Percentiles rank a stretch among this genome's conserved stretches.
These are phyloP conservation scores for Didymella segeticola DNA, from an alignment of 2,329 filamentous ascomycete genomes.

Conservation along the genomic window DNA sequence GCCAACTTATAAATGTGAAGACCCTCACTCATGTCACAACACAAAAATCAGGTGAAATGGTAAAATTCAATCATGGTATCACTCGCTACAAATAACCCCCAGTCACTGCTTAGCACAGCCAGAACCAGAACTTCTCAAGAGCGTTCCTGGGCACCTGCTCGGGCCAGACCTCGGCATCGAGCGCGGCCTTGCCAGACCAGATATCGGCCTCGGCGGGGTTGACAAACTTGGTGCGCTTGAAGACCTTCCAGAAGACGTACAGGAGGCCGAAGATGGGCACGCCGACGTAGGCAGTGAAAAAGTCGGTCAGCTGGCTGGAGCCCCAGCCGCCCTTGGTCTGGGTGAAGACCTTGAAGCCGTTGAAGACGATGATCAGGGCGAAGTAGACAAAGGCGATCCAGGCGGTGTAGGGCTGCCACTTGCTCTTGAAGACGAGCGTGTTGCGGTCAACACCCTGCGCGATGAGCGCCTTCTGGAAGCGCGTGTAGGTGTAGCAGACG, in stretches of 20 bases:
- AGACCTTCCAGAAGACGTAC: conserved; percentile 69
- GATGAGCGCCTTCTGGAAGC: conserved; percentile 57
- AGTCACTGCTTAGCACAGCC: conserved; percentile 50
- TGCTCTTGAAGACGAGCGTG: conserved; percentile 57
- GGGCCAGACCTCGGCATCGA: conserved; percentile 56
- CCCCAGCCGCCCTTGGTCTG: conserved; percentile 46
- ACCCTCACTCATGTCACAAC: too few species aligned
- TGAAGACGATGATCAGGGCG: conserved; percentile 65
- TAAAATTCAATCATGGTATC: conserved; percentile 12
- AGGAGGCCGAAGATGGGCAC: conserved; percentile 50
- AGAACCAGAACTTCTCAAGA: conserved; percentile 58
- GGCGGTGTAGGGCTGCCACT: conserved; percentile 62
- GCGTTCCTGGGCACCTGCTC: conserved; percentile 52
- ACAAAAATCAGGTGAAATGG: too few species aligned
- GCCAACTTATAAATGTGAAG: neutral
- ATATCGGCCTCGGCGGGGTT: conserved; percentile 53
- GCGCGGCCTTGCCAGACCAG: conserved; percentile 55
- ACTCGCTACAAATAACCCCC: neutral
- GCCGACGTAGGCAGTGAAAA: conserved; percentile 61
- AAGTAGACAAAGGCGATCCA: conserved; percentile 65
- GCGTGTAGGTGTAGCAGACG: conserved; percentile 63
- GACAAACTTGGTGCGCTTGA: conserved; percentile 65
- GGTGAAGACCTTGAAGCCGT: conserved; percentile 67
- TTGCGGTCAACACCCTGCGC: conserved; percentile 64
- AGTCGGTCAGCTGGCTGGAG: conserved; percentile 49